Conservation (phyloP, 306 rosid genomes). For the Glycine soja region DNA sequence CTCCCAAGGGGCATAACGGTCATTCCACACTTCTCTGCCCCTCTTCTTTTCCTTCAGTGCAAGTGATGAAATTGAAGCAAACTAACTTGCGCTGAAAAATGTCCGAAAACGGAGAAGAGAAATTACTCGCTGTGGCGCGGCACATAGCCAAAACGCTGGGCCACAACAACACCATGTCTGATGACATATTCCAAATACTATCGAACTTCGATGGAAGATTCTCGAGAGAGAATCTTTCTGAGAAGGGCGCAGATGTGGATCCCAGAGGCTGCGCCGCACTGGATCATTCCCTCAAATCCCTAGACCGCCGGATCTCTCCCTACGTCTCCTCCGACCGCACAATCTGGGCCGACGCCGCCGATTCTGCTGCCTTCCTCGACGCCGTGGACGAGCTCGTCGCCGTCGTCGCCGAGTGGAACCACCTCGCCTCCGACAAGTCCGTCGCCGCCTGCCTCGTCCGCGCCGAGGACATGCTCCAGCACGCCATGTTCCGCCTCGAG, state of each 20-base stretch:
- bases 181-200: slow-evolving; percentile 88
- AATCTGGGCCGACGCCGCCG: slow-evolving; percentile 81
- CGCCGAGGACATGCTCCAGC: slow-evolving; percentile 87
- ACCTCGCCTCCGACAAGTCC: slow-evolving; percentile 64
- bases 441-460: slow-evolving; percentile 68
- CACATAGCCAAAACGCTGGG: slow-evolving; percentile 97
- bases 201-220: slow-evolving; percentile 93
- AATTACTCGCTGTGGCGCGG: slow-evolving; percentile 84
- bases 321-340: slow-evolving; percentile 72
- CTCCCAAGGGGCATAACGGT: slow-evolving; percentile 40
- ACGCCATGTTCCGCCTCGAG: slow-evolving; percentile 86
- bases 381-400: slow-evolving; percentile 78
- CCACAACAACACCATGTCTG: slow-evolving; percentile 76
- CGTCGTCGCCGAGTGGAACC: slow-evolving; percentile 76
- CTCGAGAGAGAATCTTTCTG: slow-evolving; percentile 84
- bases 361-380: slow-evolving; percentile 78
- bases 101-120: slow-evolving; percentile 98
- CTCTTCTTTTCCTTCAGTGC: not conserved
- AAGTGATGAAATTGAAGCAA: not conserved
- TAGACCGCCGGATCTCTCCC: slow-evolving; percentile 83
- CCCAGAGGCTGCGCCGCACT: slow-evolving; percentile 63
- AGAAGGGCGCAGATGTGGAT: slow-evolving; percentile 53
- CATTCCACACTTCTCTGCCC: not conserved
- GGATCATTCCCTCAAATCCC: slow-evolving; percentile 71
- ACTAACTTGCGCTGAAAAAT: slow-evolving; percentile 34